These are phyloP conservation scores for Suillus ampliporus DNA, from an alignment of 768 basidiomycete genomes.

Conservation along the genomic window DNA sequence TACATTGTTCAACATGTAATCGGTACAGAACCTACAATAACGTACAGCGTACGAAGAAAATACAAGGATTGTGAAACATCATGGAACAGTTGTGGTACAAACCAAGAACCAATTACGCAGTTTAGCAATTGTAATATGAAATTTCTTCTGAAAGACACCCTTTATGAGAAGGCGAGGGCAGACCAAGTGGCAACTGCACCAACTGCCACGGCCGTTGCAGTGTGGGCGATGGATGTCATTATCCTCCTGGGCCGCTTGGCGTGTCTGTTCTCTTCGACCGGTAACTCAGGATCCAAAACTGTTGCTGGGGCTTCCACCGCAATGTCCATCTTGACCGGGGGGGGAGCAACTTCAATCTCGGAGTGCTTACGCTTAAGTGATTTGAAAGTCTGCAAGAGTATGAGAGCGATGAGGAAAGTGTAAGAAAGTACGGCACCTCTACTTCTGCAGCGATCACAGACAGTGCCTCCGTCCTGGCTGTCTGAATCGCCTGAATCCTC, in stretches of 20 bases:
- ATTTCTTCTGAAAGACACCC: not conserved
- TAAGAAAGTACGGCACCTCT: constrained; percentile 17
- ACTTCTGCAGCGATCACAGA: constrained; percentile 40
- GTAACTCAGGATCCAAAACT: not conserved
- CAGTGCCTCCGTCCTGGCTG: constrained; percentile 46
- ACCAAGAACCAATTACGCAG: constrained; percentile 6
- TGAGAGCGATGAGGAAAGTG: constrained; percentile 31
- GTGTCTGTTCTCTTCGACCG: constrained; percentile 25
- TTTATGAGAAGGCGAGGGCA: constrained; percentile 67
- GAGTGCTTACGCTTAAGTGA: constrained; percentile 70
- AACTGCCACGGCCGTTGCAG: constrained; percentile 64
- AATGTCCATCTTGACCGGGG: not conserved
- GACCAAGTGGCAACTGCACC: constrained; percentile 79
- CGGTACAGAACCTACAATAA: constrained; percentile 9
- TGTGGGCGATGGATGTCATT: constrained; percentile 52
- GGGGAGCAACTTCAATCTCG: constrained; percentile 37
- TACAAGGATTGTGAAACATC: not conserved
- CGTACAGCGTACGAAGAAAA: constrained; percentile 2
- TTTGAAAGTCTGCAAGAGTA: constrained; percentile 29
- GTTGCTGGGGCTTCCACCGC: not conserved
- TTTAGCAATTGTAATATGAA: constrained; percentile 1
- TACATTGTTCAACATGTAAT: constrained; percentile 2
- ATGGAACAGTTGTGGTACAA: constrained; percentile 3
- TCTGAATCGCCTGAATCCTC: constrained; percentile 51
- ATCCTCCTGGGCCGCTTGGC: constrained; percentile 53